Evolutionary conservation across 768 basidiomycete species (phyloP), one percentile per base, ranked within the genome.

Genomic region (Amanita thiersii): DNA sequence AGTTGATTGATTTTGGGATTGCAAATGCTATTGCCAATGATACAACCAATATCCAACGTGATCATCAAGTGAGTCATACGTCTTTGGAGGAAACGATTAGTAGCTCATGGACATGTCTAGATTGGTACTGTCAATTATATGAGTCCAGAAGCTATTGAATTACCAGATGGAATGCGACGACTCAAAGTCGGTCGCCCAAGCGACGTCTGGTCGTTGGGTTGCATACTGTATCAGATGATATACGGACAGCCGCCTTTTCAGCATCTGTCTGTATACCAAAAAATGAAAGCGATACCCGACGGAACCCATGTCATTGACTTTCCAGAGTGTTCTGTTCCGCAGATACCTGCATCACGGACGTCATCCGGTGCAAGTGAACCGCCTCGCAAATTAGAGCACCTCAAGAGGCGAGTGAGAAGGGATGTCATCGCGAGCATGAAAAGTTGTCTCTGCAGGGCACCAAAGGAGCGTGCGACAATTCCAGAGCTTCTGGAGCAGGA

Each of bases 1-100:
- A 99, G 72, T 67, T 99, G 48, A 99, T 99, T 50, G 94, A 99
- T 59, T 99, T 99, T 55, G 94, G 94, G n/a, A 99, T 99, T 54
- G 93, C 94, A 10, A 97, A 97, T 56, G 93, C 93, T 6, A 94
- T 99, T 50, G 92, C 93, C 12, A 97, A 93, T 55, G 94, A 99
- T 52, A 99, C 94, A 1, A 97, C 94, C 2, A 97, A 99, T 54
- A 97, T 98, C 44, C 91, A 94, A 50, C 74, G 94, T 43, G 94
- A 99, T 51, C 87, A 90, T 55, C 91, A 93, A 75, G 90, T 89
- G 52, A 20, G 63, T 29, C 40, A 25, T 30, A 17, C 10, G 17
- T 26, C 5, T 20, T 17, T 34, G 36, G 29, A 2, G 20, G 12
- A 3, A 3, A 21, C 40, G 19, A 29, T 43, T 25, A 43, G 38